phyloP scores from a whole-genome alignment of 306 rosid species.

The Citrullus colocynthis region DNA sequence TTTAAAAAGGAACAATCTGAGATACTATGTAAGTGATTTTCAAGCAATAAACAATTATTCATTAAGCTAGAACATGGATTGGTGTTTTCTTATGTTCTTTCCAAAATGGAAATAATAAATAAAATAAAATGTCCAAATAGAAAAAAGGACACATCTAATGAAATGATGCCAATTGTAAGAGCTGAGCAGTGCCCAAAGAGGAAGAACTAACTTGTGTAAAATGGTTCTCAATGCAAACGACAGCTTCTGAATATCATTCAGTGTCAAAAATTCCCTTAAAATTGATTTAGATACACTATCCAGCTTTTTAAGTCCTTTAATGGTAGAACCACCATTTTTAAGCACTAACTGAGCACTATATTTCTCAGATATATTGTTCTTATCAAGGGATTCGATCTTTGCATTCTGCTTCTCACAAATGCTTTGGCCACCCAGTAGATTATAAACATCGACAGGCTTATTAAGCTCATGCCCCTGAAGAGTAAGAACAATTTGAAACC shows the following conservation, averaged over 20 bases:
- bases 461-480: slow-evolving; percentile 46
- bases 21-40: not conserved
- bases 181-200: not conserved
- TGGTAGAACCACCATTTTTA: slow-evolving; percentile 24
- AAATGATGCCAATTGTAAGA: not conserved
- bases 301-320: slow-evolving; percentile 30
- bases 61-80: not conserved
- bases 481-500: not conserved
- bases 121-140: not conserved
- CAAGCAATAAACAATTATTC: not conserved
- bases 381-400: slow-evolving; percentile 18
- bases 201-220: slow-evolving; percentile 52
- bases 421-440: slow-evolving; percentile 33
- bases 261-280: slow-evolving; percentile 28
- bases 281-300: slow-evolving; percentile 19
- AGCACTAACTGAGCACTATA: slow-evolving; percentile 26
- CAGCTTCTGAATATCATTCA: slow-evolving; percentile 43
- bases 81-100: not conserved
- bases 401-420: slow-evolving; percentile 18
- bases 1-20: not conserved
- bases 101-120: not conserved
- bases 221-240: slow-evolving; percentile 27
- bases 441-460: slow-evolving; percentile 43
- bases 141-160: not conserved
- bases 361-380: slow-evolving; percentile 21